Percentiles rank a stretch among this genome's conserved stretches.
Conservation (phyloP, 164 flowering plant genomes). For the Nelumbo lutea region DNA sequence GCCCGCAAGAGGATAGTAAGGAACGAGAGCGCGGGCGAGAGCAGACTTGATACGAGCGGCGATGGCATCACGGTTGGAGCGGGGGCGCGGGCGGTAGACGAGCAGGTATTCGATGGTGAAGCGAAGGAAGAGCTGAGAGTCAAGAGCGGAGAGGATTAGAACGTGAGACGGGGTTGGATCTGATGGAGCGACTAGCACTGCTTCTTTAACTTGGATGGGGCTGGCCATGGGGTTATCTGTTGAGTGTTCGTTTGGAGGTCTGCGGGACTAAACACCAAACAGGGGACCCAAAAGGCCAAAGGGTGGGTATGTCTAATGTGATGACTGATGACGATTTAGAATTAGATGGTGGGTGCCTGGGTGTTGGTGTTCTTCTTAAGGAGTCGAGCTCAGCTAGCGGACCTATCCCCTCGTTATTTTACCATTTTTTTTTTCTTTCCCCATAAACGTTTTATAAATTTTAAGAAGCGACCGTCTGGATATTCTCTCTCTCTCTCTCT, state of each 20-base stretch:
- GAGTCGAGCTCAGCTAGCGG: too few relatives aligned
- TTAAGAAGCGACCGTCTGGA: conserved; percentile 6
- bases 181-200: conserved; percentile 38
- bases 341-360: too few relatives aligned
- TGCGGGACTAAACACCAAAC: too few relatives aligned
- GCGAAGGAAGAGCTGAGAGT: conserved; percentile 74
- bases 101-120: conserved; percentile 67
- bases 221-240: conserved; percentile 5
- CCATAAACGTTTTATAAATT: too few relatives aligned
- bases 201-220: conserved; percentile 34
- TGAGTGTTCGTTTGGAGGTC: too few relatives aligned
- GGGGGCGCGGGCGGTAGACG: conserved; percentile 30
- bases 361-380: not conserved
- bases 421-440: too few relatives aligned
- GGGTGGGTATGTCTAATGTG: too few relatives aligned
- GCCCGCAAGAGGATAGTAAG: conserved; percentile 65
- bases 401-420: too few relatives aligned
- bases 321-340: too few relatives aligned
- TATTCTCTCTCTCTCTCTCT: conserved; percentile 19
- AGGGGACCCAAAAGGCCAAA: too few relatives aligned
- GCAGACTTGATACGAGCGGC: conserved; percentile 38
- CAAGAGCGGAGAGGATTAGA: conserved; percentile 58
- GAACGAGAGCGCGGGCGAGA: conserved; percentile 42
- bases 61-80: conserved; percentile 11
- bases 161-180: conserved; percentile 50